Percentiles rank a stretch among this genome's conserved stretches.
phyloP scores from a whole-genome alignment of 768 basidiomycete genomes.

The Mycena rebaudengoi region DNA sequence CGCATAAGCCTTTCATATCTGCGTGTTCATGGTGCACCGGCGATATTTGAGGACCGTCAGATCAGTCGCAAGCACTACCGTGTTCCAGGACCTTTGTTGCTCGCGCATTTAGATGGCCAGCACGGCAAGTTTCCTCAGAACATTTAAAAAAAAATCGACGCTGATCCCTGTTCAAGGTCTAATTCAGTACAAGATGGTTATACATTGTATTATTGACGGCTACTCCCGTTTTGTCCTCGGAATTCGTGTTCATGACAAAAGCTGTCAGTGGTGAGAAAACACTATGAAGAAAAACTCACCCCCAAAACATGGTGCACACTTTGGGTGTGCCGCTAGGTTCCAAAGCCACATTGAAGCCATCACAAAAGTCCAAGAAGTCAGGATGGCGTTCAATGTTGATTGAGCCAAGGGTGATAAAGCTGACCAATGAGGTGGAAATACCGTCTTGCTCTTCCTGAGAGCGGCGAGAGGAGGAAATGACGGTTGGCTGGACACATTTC shows the following conservation, averaged over 20 bases:
- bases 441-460: conserved; percentile 1
- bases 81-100: conserved; percentile 34
- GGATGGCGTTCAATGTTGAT: neutral
- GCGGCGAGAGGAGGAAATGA: neutral
- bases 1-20: conserved; percentile 8
- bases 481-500: neutral
- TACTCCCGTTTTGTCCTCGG: conserved; percentile 22
- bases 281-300: neutral
- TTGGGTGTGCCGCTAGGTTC: neutral
- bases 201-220: conserved; percentile 43
- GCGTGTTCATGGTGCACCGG: conserved; percentile 5
- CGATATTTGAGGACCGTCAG: conserved; percentile 12
- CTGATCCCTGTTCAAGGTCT: conserved; percentile 18
- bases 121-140: conserved; percentile 27
- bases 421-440: neutral
- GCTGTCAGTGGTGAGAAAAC: neutral
- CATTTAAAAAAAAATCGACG: neutral
- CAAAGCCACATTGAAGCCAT: neutral
- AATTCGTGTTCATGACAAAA: conserved; percentile 4
- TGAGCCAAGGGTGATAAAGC: neutral
- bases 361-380: neutral
- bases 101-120: conserved; percentile 42
- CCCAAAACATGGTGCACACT: neutral
- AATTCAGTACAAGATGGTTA: conserved; percentile 36
- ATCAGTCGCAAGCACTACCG: conserved; percentile 27